These are phyloP conservation scores for Sarocladium brachiariae DNA, from an alignment of 2,329 filamentous ascomycete genomes.

Conservation along the genomic window DNA sequence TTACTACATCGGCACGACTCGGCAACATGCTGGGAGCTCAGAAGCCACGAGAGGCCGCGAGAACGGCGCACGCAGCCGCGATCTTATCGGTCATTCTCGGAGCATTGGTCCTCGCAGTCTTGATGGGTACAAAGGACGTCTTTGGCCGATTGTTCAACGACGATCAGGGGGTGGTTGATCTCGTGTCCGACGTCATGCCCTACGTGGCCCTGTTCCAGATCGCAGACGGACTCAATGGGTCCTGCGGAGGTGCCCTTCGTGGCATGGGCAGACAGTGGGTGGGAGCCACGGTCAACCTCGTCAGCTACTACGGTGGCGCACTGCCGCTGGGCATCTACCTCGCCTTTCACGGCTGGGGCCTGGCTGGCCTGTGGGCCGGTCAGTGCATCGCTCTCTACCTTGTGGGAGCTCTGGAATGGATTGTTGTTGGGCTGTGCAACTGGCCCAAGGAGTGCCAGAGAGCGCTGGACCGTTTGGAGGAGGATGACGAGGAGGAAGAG, in stretches of 20 bases:
- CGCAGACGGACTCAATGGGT: conserved; percentile 79
- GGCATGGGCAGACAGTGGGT: conserved; percentile 86
- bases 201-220: conserved; percentile 88
- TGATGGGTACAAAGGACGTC: conserved; percentile 64
- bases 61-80: conserved; percentile 70
- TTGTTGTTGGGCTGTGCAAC: conserved; percentile 67
- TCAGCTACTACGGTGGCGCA: conserved; percentile 79
- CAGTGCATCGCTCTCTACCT: conserved; percentile 77
- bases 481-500: conserved; percentile 12
- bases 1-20: conserved; percentile 69
- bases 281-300: conserved; percentile 71
- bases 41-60: conserved; percentile 56
- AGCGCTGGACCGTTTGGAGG: conserved; percentile 19
- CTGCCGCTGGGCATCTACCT: conserved; percentile 77
- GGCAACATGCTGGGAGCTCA: conserved; percentile 73
- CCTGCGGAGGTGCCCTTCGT: conserved; percentile 71
- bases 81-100: conserved; percentile 66
- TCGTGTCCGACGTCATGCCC: conserved; percentile 74
- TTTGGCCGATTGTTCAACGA: conserved; percentile 80
- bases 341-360: conserved; percentile 79
- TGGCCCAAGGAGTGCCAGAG: conserved; percentile 49
- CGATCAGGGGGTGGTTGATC: conserved; percentile 60
- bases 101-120: conserved; percentile 54
- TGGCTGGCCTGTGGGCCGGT: conserved; percentile 74
- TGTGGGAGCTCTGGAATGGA: conserved; percentile 72